These are phyloP conservation scores for Eucalyptus decipiens DNA, from an alignment of 345 rosid species.

Conservation along the genomic window DNA sequence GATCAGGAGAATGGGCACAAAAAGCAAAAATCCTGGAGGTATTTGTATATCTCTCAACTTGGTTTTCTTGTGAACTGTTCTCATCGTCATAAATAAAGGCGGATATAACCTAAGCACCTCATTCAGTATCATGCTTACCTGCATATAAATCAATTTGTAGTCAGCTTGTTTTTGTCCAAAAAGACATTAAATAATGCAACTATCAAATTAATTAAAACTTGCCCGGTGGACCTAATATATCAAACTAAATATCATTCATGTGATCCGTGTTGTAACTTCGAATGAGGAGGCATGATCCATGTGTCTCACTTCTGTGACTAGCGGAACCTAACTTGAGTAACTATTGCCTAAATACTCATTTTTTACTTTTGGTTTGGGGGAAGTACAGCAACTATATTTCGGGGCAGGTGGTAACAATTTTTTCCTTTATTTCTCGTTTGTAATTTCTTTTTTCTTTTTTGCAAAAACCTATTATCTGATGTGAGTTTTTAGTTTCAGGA, in stretches of 20 bases:
- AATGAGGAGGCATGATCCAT: not conserved
- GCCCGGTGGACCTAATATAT: not conserved
- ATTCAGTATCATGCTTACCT: not conserved
- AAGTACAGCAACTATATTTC: accelerated
- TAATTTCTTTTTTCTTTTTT: not conserved
- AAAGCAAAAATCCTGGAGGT: no score
- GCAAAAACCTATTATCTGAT: not conserved
- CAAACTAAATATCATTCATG: not conserved
- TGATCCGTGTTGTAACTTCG: not conserved
- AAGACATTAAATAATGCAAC: not conserved
- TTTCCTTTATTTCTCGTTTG: not conserved
- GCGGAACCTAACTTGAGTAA: not conserved
- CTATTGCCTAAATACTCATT: not conserved
- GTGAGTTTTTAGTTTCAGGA: not conserved
- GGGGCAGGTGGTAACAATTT: not conserved
- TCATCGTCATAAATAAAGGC: not conserved
- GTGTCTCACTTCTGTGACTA: not conserved
- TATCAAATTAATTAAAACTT: not conserved
- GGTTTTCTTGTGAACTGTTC: not conserved
- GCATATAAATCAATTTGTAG: not conserved
- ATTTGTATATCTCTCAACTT: not conserved
- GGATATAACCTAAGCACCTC: not conserved
- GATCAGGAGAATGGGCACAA: not conserved
- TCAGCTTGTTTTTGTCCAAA: not conserved
- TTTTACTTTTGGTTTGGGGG: not conserved